These are phyloP conservation scores for Tulasnella sp. DNA, from an alignment of 768 basidiomycete species.

Conservation along the genomic window DNA sequence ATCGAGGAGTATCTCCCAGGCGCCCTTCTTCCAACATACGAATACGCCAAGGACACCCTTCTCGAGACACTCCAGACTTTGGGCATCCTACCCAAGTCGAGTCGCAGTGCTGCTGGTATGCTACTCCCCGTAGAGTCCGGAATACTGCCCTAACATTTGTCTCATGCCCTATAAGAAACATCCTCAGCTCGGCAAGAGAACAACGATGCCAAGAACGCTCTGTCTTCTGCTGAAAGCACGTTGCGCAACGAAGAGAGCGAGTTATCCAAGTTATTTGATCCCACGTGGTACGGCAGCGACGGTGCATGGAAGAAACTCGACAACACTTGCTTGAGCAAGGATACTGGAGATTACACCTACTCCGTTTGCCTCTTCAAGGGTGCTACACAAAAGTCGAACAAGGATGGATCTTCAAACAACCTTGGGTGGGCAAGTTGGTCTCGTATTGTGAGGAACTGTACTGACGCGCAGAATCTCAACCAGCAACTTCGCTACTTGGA, in stretches of 20 bases:
- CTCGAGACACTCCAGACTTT: conserved; percentile 55
- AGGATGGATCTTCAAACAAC: conserved; percentile 63
- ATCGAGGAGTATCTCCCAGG: conserved; percentile 81
- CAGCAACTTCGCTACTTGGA: conserved; percentile 78
- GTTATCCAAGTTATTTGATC: conserved; percentile 56
- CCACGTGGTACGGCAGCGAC: conserved; percentile 58
- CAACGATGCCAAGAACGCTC: conserved; percentile 27
- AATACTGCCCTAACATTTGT: not conserved
- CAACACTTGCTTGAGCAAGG: conserved; percentile 65
- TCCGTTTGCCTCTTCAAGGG: conserved; percentile 87
- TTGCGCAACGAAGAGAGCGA: conserved; percentile 52
- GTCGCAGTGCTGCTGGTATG: conserved; percentile 38
- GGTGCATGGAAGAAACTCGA: conserved; percentile 98
- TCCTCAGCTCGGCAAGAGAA: conserved; percentile 55
- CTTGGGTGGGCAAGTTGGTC: conserved; percentile 60
- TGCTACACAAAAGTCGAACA: conserved; percentile 79
- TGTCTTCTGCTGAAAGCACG: conserved; percentile 49
- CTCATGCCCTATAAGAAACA: conserved; percentile 38
- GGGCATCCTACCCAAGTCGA: conserved; percentile 44
- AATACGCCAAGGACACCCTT: conserved; percentile 52
- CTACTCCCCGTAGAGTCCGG: not conserved
- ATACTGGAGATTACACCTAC: conserved; percentile 94
- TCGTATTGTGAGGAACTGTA: not conserved
- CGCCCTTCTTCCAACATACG: conserved; percentile 61
- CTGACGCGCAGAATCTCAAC: not conserved